Evolutionary conservation across 768 basidiomycete species (phyloP), one percentile per base, ranked within the genome.

Genomic region (Pleurotus cornucopiae): DNA sequence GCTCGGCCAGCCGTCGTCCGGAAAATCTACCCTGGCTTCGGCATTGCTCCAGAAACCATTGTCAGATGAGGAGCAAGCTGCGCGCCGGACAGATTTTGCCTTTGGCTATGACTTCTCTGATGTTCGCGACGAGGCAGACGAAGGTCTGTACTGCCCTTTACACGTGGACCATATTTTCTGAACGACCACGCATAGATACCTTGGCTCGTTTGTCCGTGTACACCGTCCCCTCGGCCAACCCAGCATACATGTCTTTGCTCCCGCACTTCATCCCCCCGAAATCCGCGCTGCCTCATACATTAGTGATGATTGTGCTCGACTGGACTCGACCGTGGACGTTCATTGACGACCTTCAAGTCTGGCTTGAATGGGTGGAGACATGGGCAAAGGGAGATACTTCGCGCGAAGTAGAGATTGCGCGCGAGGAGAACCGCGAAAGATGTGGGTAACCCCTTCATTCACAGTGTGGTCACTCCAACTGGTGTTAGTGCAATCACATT

Each of bases 271-370:
- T 94, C 21, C 89, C 91, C 1, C 86, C 92, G 1, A 77, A 83
- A 56, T 73, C 79, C 25, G 74, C 82, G 5, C 70, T 92, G 11
- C 79, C 81, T 2, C 86, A 91, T 60, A 88, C 89, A 0, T 75
- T 91, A 26, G 83, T 94, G 45, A 73, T 97, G 64, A 89, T 98
- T 62, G 84, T 87, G 0, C 74, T 99, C 7, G 96, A 99, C 69
- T 99, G 97, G 96, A 96, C 94, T 62, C 82, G 82, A 61, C 96
- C 96, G 1, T 95, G 92, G 85, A 82, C 86, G 1, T 98, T 98
- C 68, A 73, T 97, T 1, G 83, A 88, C 12, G 89, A 98, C 64
- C 72, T 99, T 7, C 76, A 89, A 58, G 80, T 73, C 46, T 98
- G 96, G 96, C 72, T 98, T 46, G 71, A 67, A 46, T 94, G 94